Base-by-base conservation (phyloP, 495 filamentous ascomycete genomes). In the Penicillium silybi region DNA sequence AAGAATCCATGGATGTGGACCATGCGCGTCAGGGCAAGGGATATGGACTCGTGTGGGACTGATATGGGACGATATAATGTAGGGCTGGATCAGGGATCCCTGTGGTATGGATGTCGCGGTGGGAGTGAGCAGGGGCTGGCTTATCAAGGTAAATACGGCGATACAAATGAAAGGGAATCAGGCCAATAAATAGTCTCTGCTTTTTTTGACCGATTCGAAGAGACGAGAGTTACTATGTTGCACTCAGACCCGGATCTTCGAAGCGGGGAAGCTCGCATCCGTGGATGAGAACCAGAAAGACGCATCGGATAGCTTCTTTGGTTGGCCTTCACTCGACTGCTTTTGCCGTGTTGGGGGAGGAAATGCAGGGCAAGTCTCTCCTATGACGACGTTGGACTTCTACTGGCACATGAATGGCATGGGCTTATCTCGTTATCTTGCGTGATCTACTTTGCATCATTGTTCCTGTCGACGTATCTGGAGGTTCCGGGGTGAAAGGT, bases 271-370 rank as follows among this genome's bases (percentile, higher is more conserved):
- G 32, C 44, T 57, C 39, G 11, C 29, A 53, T 57, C 29, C 25
- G 50, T 45, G 40, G 25, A 48, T 10, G 20, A 29, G 44, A 19
- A 42, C 22, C 19, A 9, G 23, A 49, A 37, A 49, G 25, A 47
- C 58, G 55, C 58, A 49, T 57, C 41, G 29, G n/a, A 52, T 64
- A 48, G 37, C 61, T 52, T 27, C 46, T 62, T 56, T 57, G 37
- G 48, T 58, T 29, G 32, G 25, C 19, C 11, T 45, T 44, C 39
- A 32, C 22, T 52, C 45, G 65, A 66, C 18, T 54, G 43, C 15
- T 50, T 54, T 65, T 64, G 54, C 68, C 58, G 18, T 41, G 55
- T 69, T 68, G 44, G 62, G 66, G 17, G 57, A 61, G 50, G 26
- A 51, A 58, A 62, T 54, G 56, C 66, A 50, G 54, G 39, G 7